Percentiles rank a stretch among this genome's conserved stretches.
These are phyloP conservation scores for Aspergillus funiculosus DNA, from an alignment of 495 filamentous ascomycete genomes.

Conservation along the genomic window DNA sequence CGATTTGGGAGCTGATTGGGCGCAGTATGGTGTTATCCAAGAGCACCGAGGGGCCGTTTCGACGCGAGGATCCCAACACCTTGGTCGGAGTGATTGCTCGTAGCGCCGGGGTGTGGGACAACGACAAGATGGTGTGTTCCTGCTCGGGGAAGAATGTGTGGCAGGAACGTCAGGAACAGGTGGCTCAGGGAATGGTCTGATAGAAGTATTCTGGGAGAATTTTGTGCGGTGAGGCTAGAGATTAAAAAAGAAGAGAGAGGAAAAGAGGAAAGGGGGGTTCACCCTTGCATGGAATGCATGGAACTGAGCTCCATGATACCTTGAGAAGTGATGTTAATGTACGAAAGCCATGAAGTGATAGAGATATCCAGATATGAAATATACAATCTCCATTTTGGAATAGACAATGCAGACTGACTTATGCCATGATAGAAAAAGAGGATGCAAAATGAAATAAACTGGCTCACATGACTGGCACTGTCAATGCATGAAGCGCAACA, in stretches of 20 bases:
- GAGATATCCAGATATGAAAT: too few relatives aligned
- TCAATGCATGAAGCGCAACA: too few relatives aligned
- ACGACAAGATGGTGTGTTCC: constrained; percentile 92
- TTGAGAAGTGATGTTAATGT: too few relatives aligned
- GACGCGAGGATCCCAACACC: constrained; percentile 70
- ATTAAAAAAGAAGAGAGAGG: too few relatives aligned
- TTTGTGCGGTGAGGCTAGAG: neutral
- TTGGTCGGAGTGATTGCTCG: constrained; percentile 88
- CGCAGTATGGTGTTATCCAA: constrained; percentile 77
- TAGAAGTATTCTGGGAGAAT: neutral
- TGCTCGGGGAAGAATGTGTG: constrained; percentile 97
- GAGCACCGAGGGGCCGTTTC: constrained; percentile 41
- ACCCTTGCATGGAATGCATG: constrained; percentile 8
- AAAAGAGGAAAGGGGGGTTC: too few relatives aligned
- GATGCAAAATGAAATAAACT: too few relatives aligned
- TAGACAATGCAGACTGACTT: too few relatives aligned
- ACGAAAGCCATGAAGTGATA: too few relatives aligned
- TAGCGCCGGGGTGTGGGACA: constrained; percentile 96
- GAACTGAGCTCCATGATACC: too few relatives aligned
- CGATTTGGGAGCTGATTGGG: constrained; percentile 94
- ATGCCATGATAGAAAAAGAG: too few relatives aligned
- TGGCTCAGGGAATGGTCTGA: constrained; percentile 76
- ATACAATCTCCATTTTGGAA: too few relatives aligned
- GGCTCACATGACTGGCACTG: constrained; percentile 11
- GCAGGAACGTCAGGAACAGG: constrained; percentile 91